Base-by-base conservation (phyloP, 352 stramenopile genomes). In the Pythium dissimile region DNA sequence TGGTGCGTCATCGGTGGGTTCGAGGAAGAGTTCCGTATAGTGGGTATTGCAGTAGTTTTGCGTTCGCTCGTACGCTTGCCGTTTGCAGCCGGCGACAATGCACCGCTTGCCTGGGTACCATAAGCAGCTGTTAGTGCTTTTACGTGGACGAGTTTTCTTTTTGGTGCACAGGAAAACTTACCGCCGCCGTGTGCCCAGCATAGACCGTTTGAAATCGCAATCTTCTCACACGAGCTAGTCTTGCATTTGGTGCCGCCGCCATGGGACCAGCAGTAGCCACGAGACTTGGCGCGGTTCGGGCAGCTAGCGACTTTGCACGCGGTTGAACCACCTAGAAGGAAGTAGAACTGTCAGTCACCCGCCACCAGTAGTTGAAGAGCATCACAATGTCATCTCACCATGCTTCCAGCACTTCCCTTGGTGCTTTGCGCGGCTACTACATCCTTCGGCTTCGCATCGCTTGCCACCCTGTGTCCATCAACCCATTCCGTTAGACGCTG, bases 221-320 rank as follows among this genome's bases (percentile, higher is more conserved):
- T 89, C 64, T 89, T 92, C 46, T 79, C 72, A 53, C 85, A 95
- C 20, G 65, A 61, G n/a, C 69, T 59, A 2, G 59, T 56, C 54
- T 86, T 87, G 69, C 85, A 95, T 53, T 89, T 89, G 51, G 78
- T 89, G n/a, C 85, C 85, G 1, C 85, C 85, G 37, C 85, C 85
- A 59, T 95, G 85, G 0, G 80, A 91, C 85, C 84, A 93, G 61
- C 85, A 95, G 42, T 88, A 86, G 15, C 85, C 85, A n/a, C 80
- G 69, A 27, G 83, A 90, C 64, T 93, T 92, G 63, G 83, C 84
- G n/a, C 84, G 82, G 47, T 93, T 93, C 31, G 79, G 71, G 54
- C 85, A 95, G 20, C 67, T 72, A 5, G 65, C 57, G 28, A 89
- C 64, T 54, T 86, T 92, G 68, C 84, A 94, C 47, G 80, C 72